Percentiles rank a stretch among this genome's conserved stretches.
phyloP scores from a whole-genome alignment of 768 basidiomycete species.

The Lactifluus piperatus region DNA sequence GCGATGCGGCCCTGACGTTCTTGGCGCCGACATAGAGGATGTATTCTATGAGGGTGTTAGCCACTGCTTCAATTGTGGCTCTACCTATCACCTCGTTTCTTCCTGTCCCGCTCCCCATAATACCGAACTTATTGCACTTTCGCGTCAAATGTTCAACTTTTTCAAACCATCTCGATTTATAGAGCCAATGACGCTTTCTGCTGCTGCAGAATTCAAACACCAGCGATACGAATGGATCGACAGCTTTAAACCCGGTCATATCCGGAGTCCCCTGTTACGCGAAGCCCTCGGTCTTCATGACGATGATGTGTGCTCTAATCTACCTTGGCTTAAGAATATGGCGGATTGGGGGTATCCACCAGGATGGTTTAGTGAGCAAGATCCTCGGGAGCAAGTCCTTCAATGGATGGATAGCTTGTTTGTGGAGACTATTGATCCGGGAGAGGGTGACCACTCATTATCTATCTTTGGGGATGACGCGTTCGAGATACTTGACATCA shows the following conservation, averaged over 20 bases:
- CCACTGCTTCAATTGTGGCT: constrained; percentile 73
- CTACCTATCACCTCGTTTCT: constrained; percentile 45
- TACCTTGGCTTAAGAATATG: constrained; percentile 19
- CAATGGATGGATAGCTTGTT: constrained; percentile 29
- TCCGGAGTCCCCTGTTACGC: constrained; percentile 13
- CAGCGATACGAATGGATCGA: constrained; percentile 8
- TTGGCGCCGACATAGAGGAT: constrained; percentile 30
- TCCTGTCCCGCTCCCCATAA: constrained; percentile 52
- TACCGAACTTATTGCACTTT: constrained; percentile 49
- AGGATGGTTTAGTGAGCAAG: constrained; percentile 7
- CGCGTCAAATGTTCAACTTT: constrained; percentile 55
- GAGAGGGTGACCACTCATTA: constrained; percentile 9
- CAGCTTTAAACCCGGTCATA: constrained; percentile 15
- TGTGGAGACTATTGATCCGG: background rate
- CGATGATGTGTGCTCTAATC: background rate
- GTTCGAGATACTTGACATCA: constrained; percentile 13
- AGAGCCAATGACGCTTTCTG: constrained; percentile 35
- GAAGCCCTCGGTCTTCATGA: constrained; percentile 14
- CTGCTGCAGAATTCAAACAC: constrained; percentile 42
- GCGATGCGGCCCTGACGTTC: constrained; percentile 31
- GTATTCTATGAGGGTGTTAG: constrained; percentile 17
- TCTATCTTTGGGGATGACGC: constrained; percentile 15
- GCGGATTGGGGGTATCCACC: constrained; percentile 15
- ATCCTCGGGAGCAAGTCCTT: constrained; percentile 26
- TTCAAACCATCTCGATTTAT: constrained; percentile 27